Evolutionary conservation across 2,329 filamentous ascomycete genomes (phyloP).

Genomic region (Pseudogymnoascus sp.): DNA sequence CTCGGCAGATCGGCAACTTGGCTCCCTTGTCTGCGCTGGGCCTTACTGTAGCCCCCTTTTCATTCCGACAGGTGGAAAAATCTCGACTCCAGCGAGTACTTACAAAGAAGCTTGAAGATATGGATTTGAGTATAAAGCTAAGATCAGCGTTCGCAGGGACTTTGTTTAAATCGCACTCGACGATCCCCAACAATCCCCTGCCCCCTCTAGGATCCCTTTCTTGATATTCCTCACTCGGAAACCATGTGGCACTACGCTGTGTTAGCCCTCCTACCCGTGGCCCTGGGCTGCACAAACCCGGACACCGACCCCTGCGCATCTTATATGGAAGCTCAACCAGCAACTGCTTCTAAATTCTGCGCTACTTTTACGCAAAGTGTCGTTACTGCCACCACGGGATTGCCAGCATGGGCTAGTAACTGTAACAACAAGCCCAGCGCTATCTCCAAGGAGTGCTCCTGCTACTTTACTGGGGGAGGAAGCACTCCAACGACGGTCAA

Average conservation of each 20-base stretch:
- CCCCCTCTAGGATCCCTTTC: not conserved
- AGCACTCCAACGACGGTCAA: slow-evolving; percentile 19
- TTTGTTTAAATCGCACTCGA: not conserved
- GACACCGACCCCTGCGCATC: not conserved
- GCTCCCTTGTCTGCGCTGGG: not conserved
- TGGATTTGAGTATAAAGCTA: not conserved
- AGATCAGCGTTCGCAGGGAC: slow-evolving; percentile 8
- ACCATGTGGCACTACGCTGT: slow-evolving; percentile 1
- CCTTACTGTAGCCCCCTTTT: not conserved
- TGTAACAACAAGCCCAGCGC: slow-evolving; percentile 27
- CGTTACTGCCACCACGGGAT: slow-evolving; percentile 26
- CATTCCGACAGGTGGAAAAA: slow-evolving; percentile 8
- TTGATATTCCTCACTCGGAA: slow-evolving; percentile 3
- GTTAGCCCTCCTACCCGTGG: not conserved
- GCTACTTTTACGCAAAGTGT: slow-evolving; percentile 15
- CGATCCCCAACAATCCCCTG: not conserved
- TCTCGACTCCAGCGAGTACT: not conserved
- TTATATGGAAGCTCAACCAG: slow-evolving; percentile 5
- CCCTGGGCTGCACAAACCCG: not conserved
- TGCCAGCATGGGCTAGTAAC: slow-evolving; percentile 28
- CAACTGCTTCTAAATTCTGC: slow-evolving; percentile 15
- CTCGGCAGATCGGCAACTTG: not conserved
- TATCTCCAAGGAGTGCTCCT: slow-evolving; percentile 31
- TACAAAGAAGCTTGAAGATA: not conserved
- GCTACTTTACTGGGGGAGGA: slow-evolving; percentile 25